Percentiles rank a stretch among this genome's conserved stretches.
These are phyloP conservation scores for Cadophora malorum DNA, from an alignment of 2,329 filamentous ascomycete species.

Conservation along the genomic window DNA sequence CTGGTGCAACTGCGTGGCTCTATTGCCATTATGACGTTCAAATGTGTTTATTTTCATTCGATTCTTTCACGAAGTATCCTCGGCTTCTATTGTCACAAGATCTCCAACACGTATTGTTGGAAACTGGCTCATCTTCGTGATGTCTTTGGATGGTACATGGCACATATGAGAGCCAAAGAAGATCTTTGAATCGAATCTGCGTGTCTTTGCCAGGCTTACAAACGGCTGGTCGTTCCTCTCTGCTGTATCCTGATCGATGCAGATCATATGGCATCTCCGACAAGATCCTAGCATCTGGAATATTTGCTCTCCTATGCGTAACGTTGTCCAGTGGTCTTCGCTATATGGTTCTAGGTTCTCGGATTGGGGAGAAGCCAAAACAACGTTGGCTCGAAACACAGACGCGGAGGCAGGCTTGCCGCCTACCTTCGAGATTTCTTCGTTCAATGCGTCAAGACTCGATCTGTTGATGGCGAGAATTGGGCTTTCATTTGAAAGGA, in stretches of 20 bases:
- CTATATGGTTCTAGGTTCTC: constrained; percentile 63
- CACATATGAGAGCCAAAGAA: constrained; percentile 87
- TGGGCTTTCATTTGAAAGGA: constrained; percentile 92
- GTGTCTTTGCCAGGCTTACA: constrained; percentile 84
- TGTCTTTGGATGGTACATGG: constrained; percentile 46
- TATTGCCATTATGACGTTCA: background rate
- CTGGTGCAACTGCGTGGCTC: background rate
- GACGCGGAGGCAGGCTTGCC: constrained; percentile 71
- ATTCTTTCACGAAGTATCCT: background rate
- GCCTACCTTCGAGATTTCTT: constrained; percentile 67
- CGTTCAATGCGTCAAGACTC: constrained; percentile 81
- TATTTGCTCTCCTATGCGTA: constrained; percentile 68
- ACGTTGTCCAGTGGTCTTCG: constrained; percentile 78
- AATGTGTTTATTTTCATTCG: background rate
- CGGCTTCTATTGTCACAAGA: constrained; percentile 30
- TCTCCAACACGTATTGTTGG: constrained; percentile 61
- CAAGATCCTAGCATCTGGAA: constrained; percentile 84
- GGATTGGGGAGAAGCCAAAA: constrained; percentile 63
- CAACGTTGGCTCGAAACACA: constrained; percentile 88
- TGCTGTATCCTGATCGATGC: constrained; percentile 84
- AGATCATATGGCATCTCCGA: constrained; percentile 94
- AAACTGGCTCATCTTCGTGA: constrained; percentile 39
- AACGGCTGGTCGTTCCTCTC: constrained; percentile 84
- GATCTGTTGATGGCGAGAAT: constrained; percentile 84
- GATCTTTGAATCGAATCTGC: constrained; percentile 82